Evolutionary conservation across 2,329 filamentous ascomycete species (phyloP).

Genomic region (Onygena corvina): DNA sequence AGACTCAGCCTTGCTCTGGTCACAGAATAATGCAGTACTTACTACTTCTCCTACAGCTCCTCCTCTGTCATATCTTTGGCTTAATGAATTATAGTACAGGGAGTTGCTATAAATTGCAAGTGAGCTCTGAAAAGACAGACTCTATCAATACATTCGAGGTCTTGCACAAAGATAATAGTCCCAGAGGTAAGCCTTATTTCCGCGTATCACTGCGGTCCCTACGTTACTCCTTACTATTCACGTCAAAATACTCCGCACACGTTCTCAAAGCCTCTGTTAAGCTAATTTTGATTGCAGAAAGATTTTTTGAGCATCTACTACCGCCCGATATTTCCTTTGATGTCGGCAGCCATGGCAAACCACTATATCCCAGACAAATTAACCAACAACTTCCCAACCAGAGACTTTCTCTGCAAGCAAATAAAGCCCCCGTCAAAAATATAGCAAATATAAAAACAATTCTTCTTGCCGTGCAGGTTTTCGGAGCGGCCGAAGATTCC

Average conservation of each 20-base stretch:
- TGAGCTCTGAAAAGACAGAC: not conserved
- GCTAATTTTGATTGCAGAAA: not conserved
- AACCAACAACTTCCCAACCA: not conserved
- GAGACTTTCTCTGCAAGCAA: not conserved
- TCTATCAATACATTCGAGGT: not conserved
- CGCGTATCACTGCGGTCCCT: not conserved
- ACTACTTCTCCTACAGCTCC: not conserved
- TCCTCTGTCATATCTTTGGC: not conserved
- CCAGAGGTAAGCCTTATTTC: not conserved
- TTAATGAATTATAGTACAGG: not conserved
- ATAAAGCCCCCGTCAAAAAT: not conserved
- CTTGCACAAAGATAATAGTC: not conserved
- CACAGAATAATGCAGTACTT: not conserved
- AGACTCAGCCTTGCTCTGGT: too few relatives aligned
- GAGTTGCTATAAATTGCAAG: not conserved
- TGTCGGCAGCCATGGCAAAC: not conserved
- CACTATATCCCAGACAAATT: not conserved
- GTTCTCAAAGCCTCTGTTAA: too few relatives aligned
- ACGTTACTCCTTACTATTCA: too few relatives aligned
- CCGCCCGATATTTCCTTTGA: not conserved
- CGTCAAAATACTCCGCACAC: too few relatives aligned
- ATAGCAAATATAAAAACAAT: constrained; percentile 5
- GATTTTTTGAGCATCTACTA: not conserved
- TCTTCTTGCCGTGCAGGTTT: constrained; percentile 3
- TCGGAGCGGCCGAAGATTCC: not conserved